Conservation (phyloP, 1,284 basidiomycete species). For the Retiboletus fuscus region DNA sequence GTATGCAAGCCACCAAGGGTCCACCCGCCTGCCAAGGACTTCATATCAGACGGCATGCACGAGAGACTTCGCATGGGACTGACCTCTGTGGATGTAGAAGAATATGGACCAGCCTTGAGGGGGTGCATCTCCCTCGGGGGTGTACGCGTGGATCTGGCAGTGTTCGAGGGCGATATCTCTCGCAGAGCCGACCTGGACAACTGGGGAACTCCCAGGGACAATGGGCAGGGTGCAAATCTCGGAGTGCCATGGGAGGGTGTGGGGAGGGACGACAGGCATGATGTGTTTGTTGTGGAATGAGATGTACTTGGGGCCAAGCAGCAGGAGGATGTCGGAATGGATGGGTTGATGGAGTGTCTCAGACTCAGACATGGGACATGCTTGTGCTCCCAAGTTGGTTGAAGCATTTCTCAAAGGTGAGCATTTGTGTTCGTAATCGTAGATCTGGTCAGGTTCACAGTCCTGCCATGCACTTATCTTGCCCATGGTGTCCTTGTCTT, state of each 20-base stretch:
- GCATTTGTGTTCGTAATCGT: constrained; percentile 29
- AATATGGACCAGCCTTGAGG: constrained; percentile 32
- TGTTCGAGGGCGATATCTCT: constrained; percentile 62
- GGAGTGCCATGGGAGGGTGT: constrained; percentile 71
- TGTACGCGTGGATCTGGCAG: constrained; percentile 66
- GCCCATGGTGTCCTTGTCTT: too few species aligned
- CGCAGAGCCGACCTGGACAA: constrained; percentile 64
- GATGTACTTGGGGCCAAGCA: constrained; percentile 72
- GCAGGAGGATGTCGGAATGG: constrained; percentile 66
- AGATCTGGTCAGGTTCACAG: not conserved
- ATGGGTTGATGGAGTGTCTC: constrained; percentile 56
- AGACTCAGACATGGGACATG: constrained; percentile 65
- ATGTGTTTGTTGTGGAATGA: constrained; percentile 68
- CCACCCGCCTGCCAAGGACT: constrained; percentile 72
- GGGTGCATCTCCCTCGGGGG: constrained; percentile 60
- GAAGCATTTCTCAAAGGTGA: constrained; percentile 87
- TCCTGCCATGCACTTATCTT: too few species aligned
- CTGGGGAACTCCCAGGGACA: constrained; percentile 66
- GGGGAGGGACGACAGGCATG: constrained; percentile 58
- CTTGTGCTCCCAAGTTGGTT: constrained; percentile 87
- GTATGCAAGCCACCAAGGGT: constrained; percentile 71
- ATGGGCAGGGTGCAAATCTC: constrained; percentile 64
- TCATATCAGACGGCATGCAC: constrained; percentile 57
- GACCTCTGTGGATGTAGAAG: constrained; percentile 32
- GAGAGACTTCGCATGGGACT: not conserved